A percentile compares a stretch with the other conserved stretches of the same genome.
Conservation (phyloP, 352 stramenopile species). For the Blastocystis sp. region DNA sequence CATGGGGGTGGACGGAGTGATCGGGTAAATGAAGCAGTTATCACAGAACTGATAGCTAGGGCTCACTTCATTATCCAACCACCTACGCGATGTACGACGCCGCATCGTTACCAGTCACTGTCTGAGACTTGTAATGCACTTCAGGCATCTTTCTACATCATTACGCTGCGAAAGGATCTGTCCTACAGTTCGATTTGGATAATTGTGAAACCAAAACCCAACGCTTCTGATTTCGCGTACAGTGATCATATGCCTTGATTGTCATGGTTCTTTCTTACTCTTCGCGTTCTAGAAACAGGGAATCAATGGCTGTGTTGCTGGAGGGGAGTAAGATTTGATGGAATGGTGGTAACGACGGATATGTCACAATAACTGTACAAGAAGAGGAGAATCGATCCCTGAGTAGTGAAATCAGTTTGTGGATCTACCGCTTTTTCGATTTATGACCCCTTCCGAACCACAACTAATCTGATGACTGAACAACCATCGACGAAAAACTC, state of each 20-base stretch:
- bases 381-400: too few relatives aligned
- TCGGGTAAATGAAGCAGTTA: conserved; percentile 64
- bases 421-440: too few relatives aligned
- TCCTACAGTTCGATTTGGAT: background rate
- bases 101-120: conserved; percentile 49
- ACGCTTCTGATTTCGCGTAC: background rate
- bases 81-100: conserved; percentile 23
- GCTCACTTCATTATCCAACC: background rate
- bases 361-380: too few relatives aligned
- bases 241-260: background rate
- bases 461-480: too few relatives aligned
- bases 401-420: too few relatives aligned
- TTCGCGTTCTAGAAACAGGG: too few relatives aligned
- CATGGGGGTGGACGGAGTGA: conserved; percentile 64
- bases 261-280: too few relatives aligned
- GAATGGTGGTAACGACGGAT: too few relatives aligned
- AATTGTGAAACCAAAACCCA: too few relatives aligned
- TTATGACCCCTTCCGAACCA: too few relatives aligned
- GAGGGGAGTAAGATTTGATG: too few relatives aligned
- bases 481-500: background rate
- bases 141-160: conserved; percentile 20
- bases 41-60: conserved; percentile 32
- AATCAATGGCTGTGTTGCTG: too few relatives aligned
- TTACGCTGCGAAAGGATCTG: background rate
- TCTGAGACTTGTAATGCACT: conserved; percentile 42